These are phyloP conservation scores for Herpetomonas samuelpessoai DNA, from an alignment of 208 protist genomes.

Conservation along the genomic window DNA sequence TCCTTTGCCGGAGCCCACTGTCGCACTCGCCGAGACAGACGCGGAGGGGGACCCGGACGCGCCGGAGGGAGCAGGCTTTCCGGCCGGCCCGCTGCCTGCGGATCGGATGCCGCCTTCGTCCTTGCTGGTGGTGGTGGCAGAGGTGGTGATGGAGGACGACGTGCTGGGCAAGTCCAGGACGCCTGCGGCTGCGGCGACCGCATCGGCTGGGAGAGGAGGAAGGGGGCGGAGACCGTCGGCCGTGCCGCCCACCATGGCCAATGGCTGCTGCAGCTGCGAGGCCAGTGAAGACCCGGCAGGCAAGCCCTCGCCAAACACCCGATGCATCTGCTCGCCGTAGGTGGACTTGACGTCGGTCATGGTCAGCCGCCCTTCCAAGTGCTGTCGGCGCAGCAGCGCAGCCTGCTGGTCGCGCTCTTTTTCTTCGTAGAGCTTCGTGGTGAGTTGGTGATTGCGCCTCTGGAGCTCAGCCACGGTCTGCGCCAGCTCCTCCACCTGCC, in stretches of 20 bases:
- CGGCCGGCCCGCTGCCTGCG: too few relatives aligned
- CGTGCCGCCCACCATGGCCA: too few relatives aligned
- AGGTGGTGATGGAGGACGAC: too few relatives aligned
- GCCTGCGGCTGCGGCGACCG: too few relatives aligned
- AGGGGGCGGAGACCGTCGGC: too few relatives aligned
- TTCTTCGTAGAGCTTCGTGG: slow-evolving; percentile 79
- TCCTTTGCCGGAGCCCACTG: neutral
- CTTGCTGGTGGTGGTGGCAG: too few relatives aligned
- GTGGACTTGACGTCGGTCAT: neutral
- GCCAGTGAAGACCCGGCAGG: neutral
- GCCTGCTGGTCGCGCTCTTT: slow-evolving; percentile 64
- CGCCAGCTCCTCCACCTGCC: slow-evolving; percentile 58
- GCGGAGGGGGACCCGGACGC: too few relatives aligned
- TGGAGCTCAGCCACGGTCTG: slow-evolving; percentile 57
- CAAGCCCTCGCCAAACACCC: neutral
- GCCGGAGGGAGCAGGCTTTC: too few relatives aligned
- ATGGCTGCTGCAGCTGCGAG: too few relatives aligned
- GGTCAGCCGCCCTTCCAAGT: slow-evolving; percentile 25
- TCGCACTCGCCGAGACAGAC: neutral
- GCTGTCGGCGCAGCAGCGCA: slow-evolving; percentile 48
- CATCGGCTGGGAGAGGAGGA: too few relatives aligned
- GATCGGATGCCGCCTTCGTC: too few relatives aligned
- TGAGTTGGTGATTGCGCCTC: slow-evolving; percentile 78
- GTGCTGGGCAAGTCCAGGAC: too few relatives aligned
- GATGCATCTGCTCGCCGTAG: neutral